phyloP scores from a whole-genome alignment of 2,329 filamentous ascomycete species.

The Beauveria australis region DNA sequence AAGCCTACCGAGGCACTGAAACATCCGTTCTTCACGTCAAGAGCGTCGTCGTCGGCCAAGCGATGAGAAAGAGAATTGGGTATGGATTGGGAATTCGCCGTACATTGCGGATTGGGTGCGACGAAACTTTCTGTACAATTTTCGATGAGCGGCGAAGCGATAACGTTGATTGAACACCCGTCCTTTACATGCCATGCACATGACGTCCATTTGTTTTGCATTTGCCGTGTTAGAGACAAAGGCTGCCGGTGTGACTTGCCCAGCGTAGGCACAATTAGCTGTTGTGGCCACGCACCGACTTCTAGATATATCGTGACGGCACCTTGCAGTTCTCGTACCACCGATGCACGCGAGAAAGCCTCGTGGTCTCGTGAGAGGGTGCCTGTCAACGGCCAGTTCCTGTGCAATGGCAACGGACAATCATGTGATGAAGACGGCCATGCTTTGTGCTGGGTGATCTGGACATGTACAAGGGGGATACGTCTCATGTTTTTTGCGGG shows the following conservation, averaged over 20 bases:
- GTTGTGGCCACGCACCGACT: not conserved
- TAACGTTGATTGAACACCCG: not conserved
- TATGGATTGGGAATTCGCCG: not conserved
- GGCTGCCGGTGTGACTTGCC: not conserved
- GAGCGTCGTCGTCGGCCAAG: constrained; percentile 15
- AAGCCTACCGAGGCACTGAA: constrained; percentile 78
- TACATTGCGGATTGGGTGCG: not conserved
- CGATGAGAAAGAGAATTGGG: constrained; percentile 12
- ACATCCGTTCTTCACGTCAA: constrained; percentile 71
- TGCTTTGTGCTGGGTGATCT: not conserved
- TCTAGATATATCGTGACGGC: not conserved
- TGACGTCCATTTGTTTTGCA: not conserved
- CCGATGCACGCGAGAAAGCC: not conserved
- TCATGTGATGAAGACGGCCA: not conserved
- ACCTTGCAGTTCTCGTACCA: not conserved
- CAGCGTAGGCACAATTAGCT: not conserved
- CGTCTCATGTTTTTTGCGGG: not conserved
- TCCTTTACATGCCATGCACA: not conserved
- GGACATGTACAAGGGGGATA: not conserved
- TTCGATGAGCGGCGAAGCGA: not conserved
- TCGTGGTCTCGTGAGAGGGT: not conserved
- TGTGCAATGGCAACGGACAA: not conserved
- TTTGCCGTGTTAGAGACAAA: not conserved
- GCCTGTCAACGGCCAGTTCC: not conserved
- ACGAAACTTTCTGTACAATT: not conserved